Conservation (phyloP, 306 rosid species). For the Malus orientalis region DNA sequence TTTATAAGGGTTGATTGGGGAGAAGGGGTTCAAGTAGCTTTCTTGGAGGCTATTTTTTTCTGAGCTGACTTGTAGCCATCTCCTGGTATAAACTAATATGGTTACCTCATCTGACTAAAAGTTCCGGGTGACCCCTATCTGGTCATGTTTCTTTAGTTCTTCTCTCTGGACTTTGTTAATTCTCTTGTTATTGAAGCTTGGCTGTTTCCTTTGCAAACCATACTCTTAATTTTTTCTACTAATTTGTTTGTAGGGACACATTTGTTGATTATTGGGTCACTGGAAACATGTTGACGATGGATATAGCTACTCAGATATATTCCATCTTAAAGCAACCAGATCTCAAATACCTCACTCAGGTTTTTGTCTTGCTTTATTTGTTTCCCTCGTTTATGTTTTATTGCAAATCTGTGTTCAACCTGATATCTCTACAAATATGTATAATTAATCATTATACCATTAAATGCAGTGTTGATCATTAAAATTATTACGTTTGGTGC, state of each 20-base stretch:
- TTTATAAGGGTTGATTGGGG: neutral
- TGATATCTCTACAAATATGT: constrained; percentile 7
- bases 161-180: neutral
- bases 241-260: constrained; percentile 47
- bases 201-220: neutral
- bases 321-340: constrained; percentile 80
- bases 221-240: constrained; percentile 6
- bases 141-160: neutral
- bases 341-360: constrained; percentile 79
- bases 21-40: neutral
- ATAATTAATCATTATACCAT: neutral
- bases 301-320: constrained; percentile 76
- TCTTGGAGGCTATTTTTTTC: neutral
- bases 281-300: constrained; percentile 79
- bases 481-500: neutral
- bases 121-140: neutral
- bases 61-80: neutral
- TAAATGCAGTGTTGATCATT: neutral
- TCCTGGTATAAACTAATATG: neutral
- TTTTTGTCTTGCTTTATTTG: constrained; percentile 18
- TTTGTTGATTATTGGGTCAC: constrained; percentile 86
- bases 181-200: constrained; percentile 14
- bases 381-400: neutral
- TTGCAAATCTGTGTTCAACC: constrained; percentile 4
- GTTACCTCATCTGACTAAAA: neutral